Evolutionary conservation across 2,329 filamentous ascomycete genomes (phyloP).

Genomic region (Neofusicoccum sp.): DNA sequence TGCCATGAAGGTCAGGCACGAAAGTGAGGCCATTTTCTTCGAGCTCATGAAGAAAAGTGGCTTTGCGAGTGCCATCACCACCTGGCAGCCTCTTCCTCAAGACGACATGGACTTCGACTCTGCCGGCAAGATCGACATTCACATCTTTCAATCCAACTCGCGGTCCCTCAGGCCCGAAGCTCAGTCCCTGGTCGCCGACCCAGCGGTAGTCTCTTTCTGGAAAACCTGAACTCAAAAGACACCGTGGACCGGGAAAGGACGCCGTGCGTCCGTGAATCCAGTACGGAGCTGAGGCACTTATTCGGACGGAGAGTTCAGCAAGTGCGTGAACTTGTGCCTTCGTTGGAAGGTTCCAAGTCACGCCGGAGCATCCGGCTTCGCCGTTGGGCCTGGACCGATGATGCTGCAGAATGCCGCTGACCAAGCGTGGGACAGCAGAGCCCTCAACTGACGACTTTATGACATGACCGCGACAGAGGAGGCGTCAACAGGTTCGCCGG

Average conservation of each 20-base stretch:
- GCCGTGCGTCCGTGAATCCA: background rate
- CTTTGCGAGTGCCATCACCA: conserved; percentile 22
- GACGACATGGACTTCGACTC: conserved; percentile 2
- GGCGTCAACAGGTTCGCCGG: background rate
- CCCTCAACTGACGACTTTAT: background rate
- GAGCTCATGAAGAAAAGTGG: conserved; percentile 45
- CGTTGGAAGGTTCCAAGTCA: background rate
- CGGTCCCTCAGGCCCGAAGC: background rate
- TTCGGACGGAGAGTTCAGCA: background rate
- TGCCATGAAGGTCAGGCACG: conserved; percentile 66
- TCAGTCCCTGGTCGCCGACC: background rate
- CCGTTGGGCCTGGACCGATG: conserved; percentile 7
- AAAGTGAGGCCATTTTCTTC: conserved; percentile 66
- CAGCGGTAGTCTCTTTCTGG: background rate
- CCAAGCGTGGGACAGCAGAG: background rate
- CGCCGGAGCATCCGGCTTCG: conserved; percentile 5
- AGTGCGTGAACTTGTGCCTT: background rate
- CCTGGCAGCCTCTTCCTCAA: background rate
- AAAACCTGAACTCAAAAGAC: background rate
- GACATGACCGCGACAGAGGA: background rate
- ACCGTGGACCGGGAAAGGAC: background rate
- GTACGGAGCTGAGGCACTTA: background rate
- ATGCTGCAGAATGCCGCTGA: background rate
- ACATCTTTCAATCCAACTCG: conserved; percentile 4
- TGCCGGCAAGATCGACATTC: conserved; percentile 15